These are phyloP conservation scores for Geotrichum phurueaensis DNA, from an alignment of 1,139 yeast species.

Conservation along the genomic window DNA sequence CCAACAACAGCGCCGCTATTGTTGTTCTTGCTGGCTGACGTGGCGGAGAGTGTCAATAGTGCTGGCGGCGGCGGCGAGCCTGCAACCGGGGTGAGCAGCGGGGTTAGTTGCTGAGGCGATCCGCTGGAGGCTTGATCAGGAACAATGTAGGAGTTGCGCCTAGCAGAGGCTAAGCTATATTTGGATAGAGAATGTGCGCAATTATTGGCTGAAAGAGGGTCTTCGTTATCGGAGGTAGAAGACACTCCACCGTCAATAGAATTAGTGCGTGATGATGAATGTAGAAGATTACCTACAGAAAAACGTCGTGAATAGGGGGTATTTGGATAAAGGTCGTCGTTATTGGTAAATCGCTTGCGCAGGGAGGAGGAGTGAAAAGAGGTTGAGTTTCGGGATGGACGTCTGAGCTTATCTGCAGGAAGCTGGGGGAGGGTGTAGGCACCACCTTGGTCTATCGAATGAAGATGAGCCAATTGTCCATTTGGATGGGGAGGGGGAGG, in stretches of 20 bases:
- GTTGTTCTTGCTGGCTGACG: neutral
- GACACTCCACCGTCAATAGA: constrained; percentile 16
- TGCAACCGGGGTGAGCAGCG: constrained; percentile 5
- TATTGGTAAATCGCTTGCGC: constrained; percentile 12
- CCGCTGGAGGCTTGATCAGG: constrained; percentile 18
- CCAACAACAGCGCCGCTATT: neutral
- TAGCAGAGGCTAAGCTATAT: constrained; percentile 28
- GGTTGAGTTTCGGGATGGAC: constrained; percentile 13
- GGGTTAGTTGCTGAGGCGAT: constrained; percentile 9
- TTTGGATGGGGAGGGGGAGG: neutral
- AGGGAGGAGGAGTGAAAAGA: constrained; percentile 15
- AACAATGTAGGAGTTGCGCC: constrained; percentile 30
- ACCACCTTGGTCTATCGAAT: neutral
- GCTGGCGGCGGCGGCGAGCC: constrained; percentile 10
- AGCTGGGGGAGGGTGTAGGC: constrained; percentile 7
- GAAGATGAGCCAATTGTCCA: neutral
- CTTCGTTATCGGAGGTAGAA: constrained; percentile 31
- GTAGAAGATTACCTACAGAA: constrained; percentile 12
- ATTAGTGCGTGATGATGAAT: constrained; percentile 17
- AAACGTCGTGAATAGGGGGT: constrained; percentile 17
- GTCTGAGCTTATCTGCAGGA: constrained; percentile 10
- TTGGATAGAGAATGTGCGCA: constrained; percentile 27
- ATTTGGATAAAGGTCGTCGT: constrained; percentile 15
- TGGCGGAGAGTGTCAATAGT: neutral
- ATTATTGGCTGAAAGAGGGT: constrained; percentile 26